phyloP scores from a whole-genome alignment of 176 grass and related monocot genomes.

The Rhynchospora breviuscula region DNA sequence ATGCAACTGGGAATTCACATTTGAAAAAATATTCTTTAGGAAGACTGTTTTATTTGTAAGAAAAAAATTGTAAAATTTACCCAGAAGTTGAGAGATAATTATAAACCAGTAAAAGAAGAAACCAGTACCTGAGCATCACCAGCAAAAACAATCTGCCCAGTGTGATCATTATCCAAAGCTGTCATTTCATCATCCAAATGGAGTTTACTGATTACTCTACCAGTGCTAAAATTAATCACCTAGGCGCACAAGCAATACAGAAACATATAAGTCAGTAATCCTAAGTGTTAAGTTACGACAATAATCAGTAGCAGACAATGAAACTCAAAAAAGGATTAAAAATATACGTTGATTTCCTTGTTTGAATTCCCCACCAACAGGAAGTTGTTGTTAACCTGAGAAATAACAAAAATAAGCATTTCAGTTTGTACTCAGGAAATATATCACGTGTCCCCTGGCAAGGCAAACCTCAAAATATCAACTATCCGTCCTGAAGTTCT shows the following conservation, averaged over 20 bases:
- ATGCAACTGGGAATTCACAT: neutral
- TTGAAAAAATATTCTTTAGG: neutral
- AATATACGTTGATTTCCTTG: slow-evolving; percentile 84
- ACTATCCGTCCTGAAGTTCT: neutral
- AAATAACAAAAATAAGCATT: slow-evolving; percentile 19
- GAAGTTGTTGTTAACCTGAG: slow-evolving; percentile 99
- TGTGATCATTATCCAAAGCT: slow-evolving; percentile 91
- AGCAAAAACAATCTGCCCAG: slow-evolving; percentile 84
- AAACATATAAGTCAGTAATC: slow-evolving; percentile 34
- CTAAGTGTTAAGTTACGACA: neutral
- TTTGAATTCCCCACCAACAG: slow-evolving; percentile 81
- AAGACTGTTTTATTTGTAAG: neutral
- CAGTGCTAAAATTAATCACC: slow-evolving; percentile 98
- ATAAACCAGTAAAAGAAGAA: slow-evolving; percentile 12
- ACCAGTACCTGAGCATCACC: slow-evolving; percentile 84
- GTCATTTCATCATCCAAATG: slow-evolving; percentile 84
- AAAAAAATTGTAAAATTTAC: slow-evolving; percentile 19
- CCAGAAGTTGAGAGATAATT: slow-evolving; percentile 9
- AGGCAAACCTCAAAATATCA: neutral
- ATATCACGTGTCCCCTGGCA: neutral
- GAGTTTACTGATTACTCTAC: slow-evolving; percentile 86
- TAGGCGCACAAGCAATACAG: slow-evolving; percentile 28
- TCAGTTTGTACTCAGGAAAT: neutral
- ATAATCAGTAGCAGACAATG: neutral
- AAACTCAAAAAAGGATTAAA: slow-evolving; percentile 17